These are phyloP conservation scores for Penicillium sp. DNA, from an alignment of 2,329 filamentous ascomycete genomes.

Conservation along the genomic window DNA sequence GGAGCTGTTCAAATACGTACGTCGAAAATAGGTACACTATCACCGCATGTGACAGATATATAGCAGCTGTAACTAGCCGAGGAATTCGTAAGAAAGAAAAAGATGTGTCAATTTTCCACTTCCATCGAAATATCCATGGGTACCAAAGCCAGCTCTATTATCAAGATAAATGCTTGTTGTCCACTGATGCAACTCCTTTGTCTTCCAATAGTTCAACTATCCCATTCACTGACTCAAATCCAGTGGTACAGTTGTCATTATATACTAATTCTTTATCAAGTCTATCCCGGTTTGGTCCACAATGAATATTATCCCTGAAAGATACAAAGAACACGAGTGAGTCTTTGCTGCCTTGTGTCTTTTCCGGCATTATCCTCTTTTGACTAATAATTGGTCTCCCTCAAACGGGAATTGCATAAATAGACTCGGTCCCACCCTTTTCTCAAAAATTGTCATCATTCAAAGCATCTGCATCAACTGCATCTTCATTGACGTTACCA, in stretches of 20 bases:
- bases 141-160: no score
- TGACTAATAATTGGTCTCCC: background rate
- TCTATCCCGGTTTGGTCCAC: background rate
- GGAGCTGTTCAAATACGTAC: no score
- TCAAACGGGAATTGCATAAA: background rate
- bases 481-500: no score
- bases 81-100: no score
- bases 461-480: background rate
- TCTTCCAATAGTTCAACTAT: background rate
- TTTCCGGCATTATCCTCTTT: background rate
- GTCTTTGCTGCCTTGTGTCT: background rate
- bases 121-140: no score
- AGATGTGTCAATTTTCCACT: no score
- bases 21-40: no score
- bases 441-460: background rate
- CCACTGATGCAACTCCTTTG: slow-evolving; percentile 9
- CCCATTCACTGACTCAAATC: background rate
- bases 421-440: background rate
- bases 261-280: background rate
- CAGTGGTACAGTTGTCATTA: slow-evolving; percentile 26
- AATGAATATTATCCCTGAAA: background rate
- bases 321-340: background rate
- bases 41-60: no score
- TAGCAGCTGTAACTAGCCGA: no score
- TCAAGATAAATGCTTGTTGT: no score